A percentile compares a stretch with the other conserved stretches of the same genome.
These are phyloP conservation scores for Acer negundo DNA, from an alignment of 345 rosid species.

Conservation along the genomic window DNA sequence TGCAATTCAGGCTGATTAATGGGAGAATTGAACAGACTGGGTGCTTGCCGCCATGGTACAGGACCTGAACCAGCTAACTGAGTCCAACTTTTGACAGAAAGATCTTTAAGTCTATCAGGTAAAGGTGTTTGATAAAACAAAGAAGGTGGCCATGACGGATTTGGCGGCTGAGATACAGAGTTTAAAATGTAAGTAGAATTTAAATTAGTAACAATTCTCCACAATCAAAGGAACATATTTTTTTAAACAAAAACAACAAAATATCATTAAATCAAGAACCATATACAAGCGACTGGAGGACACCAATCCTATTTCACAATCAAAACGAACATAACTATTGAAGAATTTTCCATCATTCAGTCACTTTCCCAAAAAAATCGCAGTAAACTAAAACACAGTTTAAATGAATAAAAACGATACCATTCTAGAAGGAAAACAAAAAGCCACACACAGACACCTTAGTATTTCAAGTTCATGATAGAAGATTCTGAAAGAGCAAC, in stretches of 20 bases:
- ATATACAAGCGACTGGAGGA: neutral
- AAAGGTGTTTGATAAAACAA: constrained; percentile 41
- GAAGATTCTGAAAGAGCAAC: neutral
- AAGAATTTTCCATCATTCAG: neutral
- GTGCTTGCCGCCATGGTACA: constrained; percentile 76
- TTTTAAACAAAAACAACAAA: neutral
- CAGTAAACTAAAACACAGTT: neutral
- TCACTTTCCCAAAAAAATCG: neutral
- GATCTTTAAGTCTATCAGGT: constrained; percentile 59
- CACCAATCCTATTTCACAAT: neutral
- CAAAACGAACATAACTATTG: neutral
- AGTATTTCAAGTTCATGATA: neutral
- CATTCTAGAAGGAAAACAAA: neutral
- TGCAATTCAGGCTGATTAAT: constrained; percentile 57
- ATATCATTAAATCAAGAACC: neutral
- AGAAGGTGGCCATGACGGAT: constrained; percentile 49
- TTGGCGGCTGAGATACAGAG: constrained; percentile 56
- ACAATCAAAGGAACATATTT: neutral
- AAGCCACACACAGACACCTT: neutral
- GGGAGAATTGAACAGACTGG: constrained; percentile 59
- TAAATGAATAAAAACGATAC: neutral
- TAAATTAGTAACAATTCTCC: neutral
- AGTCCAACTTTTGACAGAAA: constrained; percentile 59
- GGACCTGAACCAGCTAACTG: constrained; percentile 76
- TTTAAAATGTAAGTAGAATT: constrained; percentile 5